Conservation (phyloP, 495 filamentous ascomycete species). For the Penicillium cosmopolitanum region DNA sequence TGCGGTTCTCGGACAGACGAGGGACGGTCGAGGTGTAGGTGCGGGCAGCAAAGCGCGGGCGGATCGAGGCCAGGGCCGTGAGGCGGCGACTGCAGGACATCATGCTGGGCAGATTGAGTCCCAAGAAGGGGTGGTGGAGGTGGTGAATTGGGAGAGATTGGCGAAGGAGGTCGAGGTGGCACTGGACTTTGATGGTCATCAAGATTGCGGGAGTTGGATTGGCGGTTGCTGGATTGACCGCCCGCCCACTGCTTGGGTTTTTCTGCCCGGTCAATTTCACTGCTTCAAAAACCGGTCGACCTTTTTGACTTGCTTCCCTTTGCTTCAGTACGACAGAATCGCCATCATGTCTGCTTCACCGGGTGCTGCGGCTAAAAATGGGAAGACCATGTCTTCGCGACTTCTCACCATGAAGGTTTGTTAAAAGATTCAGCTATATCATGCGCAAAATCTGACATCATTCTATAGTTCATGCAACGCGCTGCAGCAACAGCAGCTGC, state of each 20-base stretch:
- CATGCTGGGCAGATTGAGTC: slow-evolving; percentile 51
- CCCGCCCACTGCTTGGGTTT: slow-evolving; percentile 14
- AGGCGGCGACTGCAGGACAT: slow-evolving; percentile 59
- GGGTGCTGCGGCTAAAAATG: slow-evolving; percentile 11
- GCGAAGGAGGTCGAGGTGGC: slow-evolving; percentile 25
- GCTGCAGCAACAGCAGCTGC: slow-evolving; percentile 63
- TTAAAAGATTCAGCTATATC: background rate
- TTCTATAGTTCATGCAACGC: slow-evolving; percentile 87
- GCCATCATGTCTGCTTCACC: slow-evolving; percentile 41
- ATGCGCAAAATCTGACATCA: slow-evolving; percentile 13
- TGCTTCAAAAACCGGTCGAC: slow-evolving; percentile 6
- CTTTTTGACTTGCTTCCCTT: background rate
- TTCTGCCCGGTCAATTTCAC: slow-evolving; percentile 28
- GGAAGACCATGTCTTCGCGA: slow-evolving; percentile 84
- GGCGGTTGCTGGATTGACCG: slow-evolving; percentile 25
- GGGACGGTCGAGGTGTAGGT: slow-evolving; percentile 53
- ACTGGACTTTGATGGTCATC: slow-evolving; percentile 32
- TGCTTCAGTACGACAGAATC: slow-evolving; percentile 2
- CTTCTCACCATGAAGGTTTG: slow-evolving; percentile 88
- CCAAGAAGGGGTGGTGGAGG: slow-evolving; percentile 17
- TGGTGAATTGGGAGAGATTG: slow-evolving; percentile 21
- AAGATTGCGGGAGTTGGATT: slow-evolving; percentile 29
- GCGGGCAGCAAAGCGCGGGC: slow-evolving; percentile 42
- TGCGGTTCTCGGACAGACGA: slow-evolving; percentile 52
- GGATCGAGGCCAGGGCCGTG: slow-evolving; percentile 40